Evolutionary conservation across 768 basidiomycete species (phyloP), one percentile per base, ranked within the genome.

Genomic region (Tylopilus sp.): DNA sequence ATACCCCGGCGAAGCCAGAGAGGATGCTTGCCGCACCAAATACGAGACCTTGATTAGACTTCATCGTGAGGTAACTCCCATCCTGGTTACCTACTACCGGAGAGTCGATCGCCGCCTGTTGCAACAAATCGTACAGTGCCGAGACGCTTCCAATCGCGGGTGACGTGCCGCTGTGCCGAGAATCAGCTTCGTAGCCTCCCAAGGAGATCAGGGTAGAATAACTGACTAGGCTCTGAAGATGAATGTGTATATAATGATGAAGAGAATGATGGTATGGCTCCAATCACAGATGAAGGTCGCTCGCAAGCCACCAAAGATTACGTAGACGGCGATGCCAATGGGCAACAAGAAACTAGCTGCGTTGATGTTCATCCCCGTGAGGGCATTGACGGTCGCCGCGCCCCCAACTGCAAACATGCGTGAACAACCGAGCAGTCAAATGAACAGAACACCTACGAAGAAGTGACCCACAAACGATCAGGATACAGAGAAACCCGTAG

Each of bases 61-160:
- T 79, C 75, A 83, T 77, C 0, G 81, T 82, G 30, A 81, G 52
- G 56, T 81, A 82, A 46, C 76, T 78, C 6, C 81, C 79, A 15
- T 72, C 67, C 39, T 71, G 55, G 54, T 80, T 82, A 8, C 81
- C 79, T 0, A 52, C 53, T 0, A 82, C 79, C 0, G 81, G 80
- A 1, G 65, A 62, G n/a, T 73, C 70, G 3, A 63, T 48, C 1
- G 71, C 74, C 3, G 81, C 81, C 26, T 71, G 63, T 2, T 73
- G 66, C 0, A 83, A 70, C 21, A 83, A 67, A 44, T 76, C 71
- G 57, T 79, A 81, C 44, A 79, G 49, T 12, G 66, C 63, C 20
- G 69, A 68, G 7, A 75, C 57, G 10, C 73, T 74, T 18, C 72
- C 71, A 7, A 75, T 65, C 1, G 68, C 67, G 4, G 69, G 69